phyloP scores from a whole-genome alignment of 805 yeast species.

The Osmozyma mogii region DNA sequence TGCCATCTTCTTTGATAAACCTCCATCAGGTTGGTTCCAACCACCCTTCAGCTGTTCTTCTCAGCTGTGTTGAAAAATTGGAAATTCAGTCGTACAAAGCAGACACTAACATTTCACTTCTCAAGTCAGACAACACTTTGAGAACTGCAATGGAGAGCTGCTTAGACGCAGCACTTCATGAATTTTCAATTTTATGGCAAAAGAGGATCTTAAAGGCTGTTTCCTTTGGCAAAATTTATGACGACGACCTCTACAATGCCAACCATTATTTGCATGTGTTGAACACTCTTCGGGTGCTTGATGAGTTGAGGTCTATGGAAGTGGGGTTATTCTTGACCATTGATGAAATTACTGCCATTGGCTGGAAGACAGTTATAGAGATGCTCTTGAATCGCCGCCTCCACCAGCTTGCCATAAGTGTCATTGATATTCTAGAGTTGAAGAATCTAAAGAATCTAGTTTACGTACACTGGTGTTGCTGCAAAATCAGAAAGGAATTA shows the following conservation, averaged over 20 bases:
- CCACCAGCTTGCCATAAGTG: slow-evolving; percentile 55
- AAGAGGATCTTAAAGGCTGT: slow-evolving; percentile 75
- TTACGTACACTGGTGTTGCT: slow-evolving; percentile 74
- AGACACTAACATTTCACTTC: slow-evolving; percentile 60
- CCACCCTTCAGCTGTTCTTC: slow-evolving; percentile 69
- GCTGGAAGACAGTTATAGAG: slow-evolving; percentile 46
- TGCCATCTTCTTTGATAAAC: slow-evolving; percentile 46
- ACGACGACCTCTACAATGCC: slow-evolving; percentile 44
- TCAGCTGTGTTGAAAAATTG: slow-evolving; percentile 64
- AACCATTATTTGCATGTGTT: slow-evolving; percentile 57
- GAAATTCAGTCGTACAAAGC: slow-evolving; percentile 70
- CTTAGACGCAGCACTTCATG: slow-evolving; percentile 67
- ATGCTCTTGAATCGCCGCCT: slow-evolving; percentile 51
- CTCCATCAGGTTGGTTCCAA: slow-evolving; percentile 80
- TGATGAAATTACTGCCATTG: slow-evolving; percentile 41
- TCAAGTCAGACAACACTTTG: slow-evolving; percentile 35
- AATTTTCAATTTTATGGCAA: slow-evolving; percentile 73
- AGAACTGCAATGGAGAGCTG: slow-evolving; percentile 61
- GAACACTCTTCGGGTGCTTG: slow-evolving; percentile 56
- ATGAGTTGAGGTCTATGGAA: slow-evolving; percentile 55
- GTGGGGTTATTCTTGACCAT: slow-evolving; percentile 66
- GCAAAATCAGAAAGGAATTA: slow-evolving; percentile 50
- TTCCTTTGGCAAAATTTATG: slow-evolving; percentile 70
- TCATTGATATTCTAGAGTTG: slow-evolving; percentile 43
- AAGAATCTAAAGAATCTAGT: slow-evolving; percentile 35